Percentiles rank a stretch among this genome's conserved stretches.
phyloP scores from a whole-genome alignment of 2,329 filamentous ascomycete species.

The Apiospora phragmitis region DNA sequence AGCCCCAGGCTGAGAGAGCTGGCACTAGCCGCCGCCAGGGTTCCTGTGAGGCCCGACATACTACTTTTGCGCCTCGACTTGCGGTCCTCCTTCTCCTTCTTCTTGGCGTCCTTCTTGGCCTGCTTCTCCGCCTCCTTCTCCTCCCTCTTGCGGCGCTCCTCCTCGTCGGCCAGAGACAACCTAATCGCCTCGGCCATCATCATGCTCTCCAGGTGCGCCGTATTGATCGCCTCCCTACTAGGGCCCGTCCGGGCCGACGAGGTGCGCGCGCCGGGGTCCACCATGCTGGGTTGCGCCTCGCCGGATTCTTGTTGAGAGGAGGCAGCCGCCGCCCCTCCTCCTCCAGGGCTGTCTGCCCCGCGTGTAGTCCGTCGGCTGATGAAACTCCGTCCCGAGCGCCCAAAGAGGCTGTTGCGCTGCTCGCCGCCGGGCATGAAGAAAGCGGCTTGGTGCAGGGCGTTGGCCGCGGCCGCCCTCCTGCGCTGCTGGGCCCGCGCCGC shows the following conservation, averaged over 20 bases:
- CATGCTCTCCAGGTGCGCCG: constrained; percentile 83
- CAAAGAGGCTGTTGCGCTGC: constrained; percentile 50
- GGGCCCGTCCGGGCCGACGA: constrained; percentile 29
- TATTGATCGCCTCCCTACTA: constrained; percentile 34
- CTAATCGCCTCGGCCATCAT: constrained; percentile 99
- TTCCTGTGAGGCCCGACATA: constrained; percentile 34
- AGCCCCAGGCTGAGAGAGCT: constrained; percentile 65
- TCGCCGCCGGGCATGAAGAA: constrained; percentile 79
- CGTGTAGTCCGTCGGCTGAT: constrained; percentile 56
- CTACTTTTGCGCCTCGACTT: constrained; percentile 68
- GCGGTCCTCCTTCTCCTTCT: constrained; percentile 79
- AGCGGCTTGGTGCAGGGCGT: constrained; percentile 89
- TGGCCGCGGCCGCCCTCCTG: constrained; percentile 86
- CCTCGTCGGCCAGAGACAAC: constrained; percentile 85
- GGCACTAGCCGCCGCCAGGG: constrained; percentile 54
- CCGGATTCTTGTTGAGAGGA: not conserved
- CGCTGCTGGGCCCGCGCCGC: constrained; percentile 83
- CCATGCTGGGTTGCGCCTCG: constrained; percentile 21
- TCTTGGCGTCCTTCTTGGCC: constrained; percentile 84
- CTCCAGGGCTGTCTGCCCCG: constrained; percentile 30
- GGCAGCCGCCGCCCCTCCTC: constrained; percentile 15
- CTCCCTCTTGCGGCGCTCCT: constrained; percentile 84
- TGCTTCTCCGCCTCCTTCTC: constrained; percentile 82
- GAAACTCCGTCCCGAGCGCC: constrained; percentile 41
- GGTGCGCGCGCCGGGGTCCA: constrained; percentile 35